Evolutionary conservation across 345 rosid genomes (phyloP), one percentile per base, ranked within the genome.

Genomic region (Ceriops decandra): DNA sequence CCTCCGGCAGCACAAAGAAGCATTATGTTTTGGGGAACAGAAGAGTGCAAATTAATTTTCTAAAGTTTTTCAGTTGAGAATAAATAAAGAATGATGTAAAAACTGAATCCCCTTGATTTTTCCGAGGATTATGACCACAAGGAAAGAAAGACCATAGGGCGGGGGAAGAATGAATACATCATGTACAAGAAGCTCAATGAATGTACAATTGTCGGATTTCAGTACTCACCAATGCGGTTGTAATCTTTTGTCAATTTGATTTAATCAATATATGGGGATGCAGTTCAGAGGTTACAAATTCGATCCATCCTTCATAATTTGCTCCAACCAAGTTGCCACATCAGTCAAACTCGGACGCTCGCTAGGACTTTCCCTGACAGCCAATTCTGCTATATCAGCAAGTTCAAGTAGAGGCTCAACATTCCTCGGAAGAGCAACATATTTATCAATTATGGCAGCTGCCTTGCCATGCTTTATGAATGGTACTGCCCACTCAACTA

Each of bases 341-440:
- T 87, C 86, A 31, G 91, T 78, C 82, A 91, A 85, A 0, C 73
- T 65, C 52, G 98, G 97, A 67, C 91, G 92, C 72, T 87, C 84
- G 51, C 64, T 78, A 0, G 92, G 90, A 82, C 84, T 80, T 66
- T 88, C 90, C 63, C 87, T 82, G 28, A 89, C 74, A 64, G 93
- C 85, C 74, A 84, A 49, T 68, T 89, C 93, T 22, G 93, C 93
- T 74, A 91, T 67, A 64, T 91, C 96, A 3, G 93, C 96, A 47
- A 93, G 79, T 70, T 85, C 91, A 52, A 93, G 88, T 47, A 93
- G 79, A 16, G 96, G 96, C 76, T 93, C 98, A 2, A 91, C 84
- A 46, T 93, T 88, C 74, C 85, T 88, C 7, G 97, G 97, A 60
- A 88, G 84, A 68, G 88, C 74, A 20, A 81, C 81, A 21, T 78